Percentiles rank a stretch among this genome's conserved stretches.
Evolutionary conservation across 352 stramenopile genomes (phyloP).

Genomic region (Phytophthora melonis): DNA sequence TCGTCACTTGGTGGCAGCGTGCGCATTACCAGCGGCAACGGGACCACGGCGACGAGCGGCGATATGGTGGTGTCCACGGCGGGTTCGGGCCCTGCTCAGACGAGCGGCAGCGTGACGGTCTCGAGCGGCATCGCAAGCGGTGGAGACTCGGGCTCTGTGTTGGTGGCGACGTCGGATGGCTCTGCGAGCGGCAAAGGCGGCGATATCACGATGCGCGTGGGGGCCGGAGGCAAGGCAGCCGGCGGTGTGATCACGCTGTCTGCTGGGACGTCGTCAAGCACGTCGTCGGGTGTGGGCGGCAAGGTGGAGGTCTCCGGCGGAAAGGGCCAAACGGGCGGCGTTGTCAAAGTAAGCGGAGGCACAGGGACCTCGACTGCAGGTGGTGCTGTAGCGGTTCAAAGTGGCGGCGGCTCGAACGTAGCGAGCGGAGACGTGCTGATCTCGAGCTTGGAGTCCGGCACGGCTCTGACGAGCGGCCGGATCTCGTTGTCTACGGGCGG

Average conservation of each 20-base stretch:
- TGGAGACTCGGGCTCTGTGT: constrained; percentile 8
- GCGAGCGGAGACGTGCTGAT: constrained; percentile 25
- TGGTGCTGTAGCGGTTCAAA: constrained; percentile 29
- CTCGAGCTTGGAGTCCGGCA: constrained; percentile 11
- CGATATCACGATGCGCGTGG: constrained; percentile 12
- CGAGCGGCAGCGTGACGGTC: constrained; percentile 8
- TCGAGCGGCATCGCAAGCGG: background rate
- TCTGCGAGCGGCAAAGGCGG: constrained; percentile 7
- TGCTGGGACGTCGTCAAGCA: constrained; percentile 6
- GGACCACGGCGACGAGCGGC: constrained; percentile 1
- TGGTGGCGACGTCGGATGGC: constrained; percentile 3
- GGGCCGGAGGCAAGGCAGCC: background rate
- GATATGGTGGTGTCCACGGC: constrained; percentile 19
- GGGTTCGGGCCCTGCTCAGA: background rate
- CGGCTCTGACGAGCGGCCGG: constrained; percentile 4
- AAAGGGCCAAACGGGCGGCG: constrained; percentile 10
- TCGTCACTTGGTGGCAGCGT: background rate
- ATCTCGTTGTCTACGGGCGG: constrained; percentile 13
- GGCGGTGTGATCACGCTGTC: constrained; percentile 14
- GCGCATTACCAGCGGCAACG: constrained; percentile 2
- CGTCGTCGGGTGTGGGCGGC: constrained; percentile 9
- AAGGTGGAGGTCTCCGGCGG: constrained; percentile 12
- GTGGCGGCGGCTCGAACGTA: constrained; percentile 24
- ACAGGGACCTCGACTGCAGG: background rate
- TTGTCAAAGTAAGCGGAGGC: constrained; percentile 13